Conservation (phyloP, 768 basidiomycete species). For the Leccinum longicurvipes region DNA sequence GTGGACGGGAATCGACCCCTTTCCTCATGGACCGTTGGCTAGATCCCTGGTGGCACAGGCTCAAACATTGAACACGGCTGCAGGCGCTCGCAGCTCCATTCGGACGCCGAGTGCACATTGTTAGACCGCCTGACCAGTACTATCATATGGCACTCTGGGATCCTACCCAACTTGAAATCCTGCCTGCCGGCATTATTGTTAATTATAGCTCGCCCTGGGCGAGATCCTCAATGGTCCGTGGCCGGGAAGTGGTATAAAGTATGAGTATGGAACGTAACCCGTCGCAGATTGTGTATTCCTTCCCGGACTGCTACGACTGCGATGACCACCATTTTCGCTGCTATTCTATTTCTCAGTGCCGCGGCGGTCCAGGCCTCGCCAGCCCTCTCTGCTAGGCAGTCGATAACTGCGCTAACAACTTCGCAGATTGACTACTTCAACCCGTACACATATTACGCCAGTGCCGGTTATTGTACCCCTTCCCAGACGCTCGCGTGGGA, state of each 20-base stretch:
- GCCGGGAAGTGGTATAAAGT: not conserved
- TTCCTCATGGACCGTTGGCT: too few species aligned
- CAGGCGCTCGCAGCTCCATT: too few species aligned
- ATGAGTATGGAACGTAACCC: not conserved
- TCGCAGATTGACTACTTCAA: constrained; percentile 42
- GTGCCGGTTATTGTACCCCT: constrained; percentile 48
- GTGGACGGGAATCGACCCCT: too few species aligned
- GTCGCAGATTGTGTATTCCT: too few species aligned
- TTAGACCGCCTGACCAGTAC: too few species aligned
- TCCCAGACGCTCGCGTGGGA: constrained; percentile 44
- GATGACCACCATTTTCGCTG: constrained; percentile 20
- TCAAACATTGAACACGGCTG: too few species aligned
- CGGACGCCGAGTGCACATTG: not conserved
- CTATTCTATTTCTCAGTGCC: constrained; percentile 14
- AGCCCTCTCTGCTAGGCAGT: constrained; percentile 30
- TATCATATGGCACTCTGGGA: too few species aligned
- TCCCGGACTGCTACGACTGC: not conserved
- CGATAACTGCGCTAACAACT: constrained; percentile 38
- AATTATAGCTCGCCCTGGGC: too few species aligned
- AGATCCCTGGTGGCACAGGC: too few species aligned
- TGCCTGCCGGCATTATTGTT: too few species aligned
- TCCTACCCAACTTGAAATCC: too few species aligned
- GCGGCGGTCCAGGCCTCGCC: constrained; percentile 20
- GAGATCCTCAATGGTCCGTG: too few species aligned
- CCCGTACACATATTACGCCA: constrained; percentile 51